These are phyloP conservation scores for Bretschneidera sinensis DNA, from an alignment of 345 rosid genomes.

Conservation along the genomic window DNA sequence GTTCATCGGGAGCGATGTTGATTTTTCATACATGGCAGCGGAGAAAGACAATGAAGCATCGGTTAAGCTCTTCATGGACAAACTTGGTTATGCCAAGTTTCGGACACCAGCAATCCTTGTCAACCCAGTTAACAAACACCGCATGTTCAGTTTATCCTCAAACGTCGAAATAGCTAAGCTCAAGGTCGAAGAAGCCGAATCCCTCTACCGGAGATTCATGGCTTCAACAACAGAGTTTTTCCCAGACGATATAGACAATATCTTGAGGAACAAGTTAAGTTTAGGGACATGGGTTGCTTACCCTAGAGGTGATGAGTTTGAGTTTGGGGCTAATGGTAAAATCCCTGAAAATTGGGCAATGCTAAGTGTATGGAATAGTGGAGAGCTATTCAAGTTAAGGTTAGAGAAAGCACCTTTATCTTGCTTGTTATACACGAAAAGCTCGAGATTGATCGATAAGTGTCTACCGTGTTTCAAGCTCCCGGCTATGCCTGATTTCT, in stretches of 20 bases:
- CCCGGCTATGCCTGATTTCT: conserved; percentile 52
- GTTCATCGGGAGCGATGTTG: conserved; percentile 48
- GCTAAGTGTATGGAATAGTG: conserved; percentile 80
- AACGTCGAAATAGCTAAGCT: conserved; percentile 42
- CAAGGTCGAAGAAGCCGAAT: conserved; percentile 48
- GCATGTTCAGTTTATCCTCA: conserved; percentile 24
- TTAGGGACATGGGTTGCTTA: conserved; percentile 84
- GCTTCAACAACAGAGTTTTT: conserved; percentile 51
- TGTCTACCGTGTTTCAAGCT: conserved; percentile 47
- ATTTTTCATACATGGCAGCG: conserved; percentile 75
- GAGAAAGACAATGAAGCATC: conserved; percentile 71
- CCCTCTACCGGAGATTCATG: conserved; percentile 43
- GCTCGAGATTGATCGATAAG: conserved; percentile 36
- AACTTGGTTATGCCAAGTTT: conserved; percentile 47
- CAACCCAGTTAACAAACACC: conserved; percentile 52
- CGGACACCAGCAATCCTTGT: conserved; percentile 63
- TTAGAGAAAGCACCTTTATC: conserved; percentile 55
- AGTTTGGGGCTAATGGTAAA: conserved; percentile 15
- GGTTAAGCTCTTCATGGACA: conserved; percentile 43
- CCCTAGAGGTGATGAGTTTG: conserved; percentile 28
- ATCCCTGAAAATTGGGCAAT: conserved; percentile 60
- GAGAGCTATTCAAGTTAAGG: conserved; percentile 60
- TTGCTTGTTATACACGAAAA: conserved; percentile 44
- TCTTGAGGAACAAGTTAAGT: conserved; percentile 54
- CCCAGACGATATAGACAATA: conserved; percentile 54